Percentiles rank a stretch among this genome's conserved stretches.
Conservation (phyloP, 2,329 filamentous ascomycete genomes). For the Talaromyces sp. region DNA sequence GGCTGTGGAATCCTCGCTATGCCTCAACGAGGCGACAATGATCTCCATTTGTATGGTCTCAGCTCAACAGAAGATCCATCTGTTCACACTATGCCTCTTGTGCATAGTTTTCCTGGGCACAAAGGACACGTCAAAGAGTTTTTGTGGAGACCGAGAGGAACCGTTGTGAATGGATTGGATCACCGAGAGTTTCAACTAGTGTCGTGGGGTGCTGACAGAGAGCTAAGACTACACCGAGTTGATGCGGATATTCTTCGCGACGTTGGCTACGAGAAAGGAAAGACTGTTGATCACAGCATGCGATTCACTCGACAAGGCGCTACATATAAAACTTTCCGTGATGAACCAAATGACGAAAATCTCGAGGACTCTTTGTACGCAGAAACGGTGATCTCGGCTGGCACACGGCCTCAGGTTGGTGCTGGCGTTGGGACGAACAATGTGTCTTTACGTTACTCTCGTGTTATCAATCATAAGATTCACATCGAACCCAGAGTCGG, state of each 20-base stretch:
- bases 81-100: constrained; percentile 40
- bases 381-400: constrained; percentile 31
- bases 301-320: constrained; percentile 80
- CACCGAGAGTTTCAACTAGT: constrained; percentile 88
- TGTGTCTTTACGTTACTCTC: constrained; percentile 55
- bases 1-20: constrained; percentile 82
- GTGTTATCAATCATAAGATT: constrained; percentile 41
- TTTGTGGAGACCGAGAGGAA: constrained; percentile 77
- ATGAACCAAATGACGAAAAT: constrained; percentile 59
- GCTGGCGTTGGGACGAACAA: constrained; percentile 46
- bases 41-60: constrained; percentile 80
- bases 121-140: constrained; percentile 79
- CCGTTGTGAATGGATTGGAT: constrained; percentile 66
- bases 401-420: constrained; percentile 23
- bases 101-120: constrained; percentile 54
- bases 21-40: constrained; percentile 83
- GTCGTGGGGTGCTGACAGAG: constrained; percentile 85
- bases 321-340: constrained; percentile 78
- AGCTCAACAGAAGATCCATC: constrained; percentile 41
- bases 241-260: constrained; percentile 61
- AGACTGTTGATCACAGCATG: constrained; percentile 60
- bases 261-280: constrained; percentile 72
- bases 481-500: constrained; percentile 49
- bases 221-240: constrained; percentile 73
- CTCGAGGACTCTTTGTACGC: constrained; percentile 50